phyloP scores from a whole-genome alignment of 1,284 basidiomycete genomes.

The Tremellales sp. region DNA sequence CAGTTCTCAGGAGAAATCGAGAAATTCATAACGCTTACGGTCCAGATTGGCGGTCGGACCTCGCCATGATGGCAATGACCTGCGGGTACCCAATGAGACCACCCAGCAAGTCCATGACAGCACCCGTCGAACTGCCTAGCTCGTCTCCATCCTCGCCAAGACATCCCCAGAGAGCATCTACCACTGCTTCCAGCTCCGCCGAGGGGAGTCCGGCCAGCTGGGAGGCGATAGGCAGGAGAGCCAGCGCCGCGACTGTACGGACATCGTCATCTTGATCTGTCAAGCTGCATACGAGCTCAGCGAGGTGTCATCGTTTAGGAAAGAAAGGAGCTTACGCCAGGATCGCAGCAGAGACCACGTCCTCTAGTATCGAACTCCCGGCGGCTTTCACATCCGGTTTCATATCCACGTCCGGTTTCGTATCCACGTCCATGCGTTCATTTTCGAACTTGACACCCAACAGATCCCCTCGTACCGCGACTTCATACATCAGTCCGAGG shows the following conservation, averaged over 20 bases:
- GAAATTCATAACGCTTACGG: background rate
- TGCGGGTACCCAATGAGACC: constrained; percentile 27
- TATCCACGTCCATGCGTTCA: constrained; percentile 22
- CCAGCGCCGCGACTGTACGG: constrained; percentile 89
- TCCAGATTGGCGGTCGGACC: constrained; percentile 1
- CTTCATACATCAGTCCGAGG: constrained; percentile 95
- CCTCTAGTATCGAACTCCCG: constrained; percentile 41
- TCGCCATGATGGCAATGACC: constrained; percentile 30
- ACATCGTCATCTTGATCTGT: constrained; percentile 91
- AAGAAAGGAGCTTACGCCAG: constrained; percentile 61
- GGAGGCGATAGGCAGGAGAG: constrained; percentile 77
- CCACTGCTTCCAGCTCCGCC: constrained; percentile 65
- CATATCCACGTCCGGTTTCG: constrained; percentile 25
- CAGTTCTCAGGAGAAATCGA: background rate
- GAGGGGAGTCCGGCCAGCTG: constrained; percentile 72
- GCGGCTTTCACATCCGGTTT: constrained; percentile 35
- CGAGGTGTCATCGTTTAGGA: constrained; percentile 4
- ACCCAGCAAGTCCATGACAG: constrained; percentile 96
- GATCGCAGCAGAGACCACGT: constrained; percentile 80
- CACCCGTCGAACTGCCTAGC: constrained; percentile 90
- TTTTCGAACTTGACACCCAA: constrained; percentile 53
- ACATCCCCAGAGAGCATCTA: constrained; percentile 87
- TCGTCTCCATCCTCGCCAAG: constrained; percentile 93
- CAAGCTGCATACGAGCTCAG: constrained; percentile 59
- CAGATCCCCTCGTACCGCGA: constrained; percentile 83